phyloP scores from a whole-genome alignment of 306 rosid species.

The Glycine latifolia region DNA sequence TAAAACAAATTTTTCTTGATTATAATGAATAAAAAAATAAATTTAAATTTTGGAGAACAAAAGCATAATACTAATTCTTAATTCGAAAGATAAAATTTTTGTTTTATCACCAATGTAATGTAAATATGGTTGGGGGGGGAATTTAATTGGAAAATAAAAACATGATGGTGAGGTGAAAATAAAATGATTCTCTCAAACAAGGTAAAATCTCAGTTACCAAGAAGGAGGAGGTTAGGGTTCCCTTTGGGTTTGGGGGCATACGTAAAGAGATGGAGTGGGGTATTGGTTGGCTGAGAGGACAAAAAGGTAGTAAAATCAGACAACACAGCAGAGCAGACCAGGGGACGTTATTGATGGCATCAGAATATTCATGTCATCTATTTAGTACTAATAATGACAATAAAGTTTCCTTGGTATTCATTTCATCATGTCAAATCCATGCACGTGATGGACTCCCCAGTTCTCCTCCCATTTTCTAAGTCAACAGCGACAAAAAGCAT shows the following conservation, averaged over 20 bases:
- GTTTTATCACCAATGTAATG: too few relatives aligned
- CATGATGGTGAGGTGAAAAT: too few relatives aligned
- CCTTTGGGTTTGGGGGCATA: neutral
- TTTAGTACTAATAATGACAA: constrained; percentile 26
- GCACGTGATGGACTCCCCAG: constrained; percentile 64
- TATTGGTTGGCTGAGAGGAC: constrained; percentile 39
- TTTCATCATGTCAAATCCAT: constrained; percentile 76
- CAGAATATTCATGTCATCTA: constrained; percentile 60
- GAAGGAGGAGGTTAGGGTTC: too few relatives aligned
- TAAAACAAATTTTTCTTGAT: too few relatives aligned
- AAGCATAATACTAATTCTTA: too few relatives aligned
- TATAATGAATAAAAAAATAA: too few relatives aligned
- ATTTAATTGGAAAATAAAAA: too few relatives aligned
- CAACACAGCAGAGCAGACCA: constrained; percentile 34
- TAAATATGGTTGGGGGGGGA: too few relatives aligned
- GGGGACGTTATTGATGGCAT: constrained; percentile 56
- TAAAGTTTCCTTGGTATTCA: constrained; percentile 52
- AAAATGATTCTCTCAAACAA: too few relatives aligned
- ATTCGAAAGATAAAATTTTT: too few relatives aligned
- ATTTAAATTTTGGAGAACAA: too few relatives aligned
- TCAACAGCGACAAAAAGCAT: constrained; percentile 63
- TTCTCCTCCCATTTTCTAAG: constrained; percentile 37
- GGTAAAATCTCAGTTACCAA: too few relatives aligned
- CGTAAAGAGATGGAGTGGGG: constrained; percentile 32
- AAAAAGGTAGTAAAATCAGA: constrained; percentile 47